Percentiles rank a stretch among this genome's conserved stretches.
These are phyloP conservation scores for Corynespora cassiicola DNA, from an alignment of 2,329 filamentous ascomycete genomes.

Conservation along the genomic window DNA sequence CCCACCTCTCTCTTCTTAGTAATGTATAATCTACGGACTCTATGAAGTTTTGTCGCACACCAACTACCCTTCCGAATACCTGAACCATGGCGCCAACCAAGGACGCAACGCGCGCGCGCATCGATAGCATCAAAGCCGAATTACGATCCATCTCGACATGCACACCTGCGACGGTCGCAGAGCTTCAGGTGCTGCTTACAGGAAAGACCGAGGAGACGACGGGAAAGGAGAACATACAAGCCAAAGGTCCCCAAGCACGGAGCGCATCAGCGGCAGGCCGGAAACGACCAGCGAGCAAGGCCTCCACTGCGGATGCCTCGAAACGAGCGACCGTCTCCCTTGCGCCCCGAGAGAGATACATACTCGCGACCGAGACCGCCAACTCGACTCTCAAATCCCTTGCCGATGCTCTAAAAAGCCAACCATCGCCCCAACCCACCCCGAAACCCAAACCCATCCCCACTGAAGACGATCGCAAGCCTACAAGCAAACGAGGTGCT, in stretches of 20 bases:
- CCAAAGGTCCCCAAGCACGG: constrained; percentile 30
- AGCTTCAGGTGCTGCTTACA: constrained; percentile 55
- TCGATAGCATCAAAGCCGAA: constrained; percentile 56
- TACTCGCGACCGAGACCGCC: constrained; percentile 75
- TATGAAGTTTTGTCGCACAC: constrained; percentile 19
- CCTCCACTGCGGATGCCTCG: constrained; percentile 41
- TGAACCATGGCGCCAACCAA: constrained; percentile 35
- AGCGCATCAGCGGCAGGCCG: constrained; percentile 31
- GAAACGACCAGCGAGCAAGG: constrained; percentile 34
- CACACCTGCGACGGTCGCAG: constrained; percentile 52
- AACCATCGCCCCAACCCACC: constrained; percentile 23
- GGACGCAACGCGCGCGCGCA: constrained; percentile 50
- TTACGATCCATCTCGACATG: constrained; percentile 57
- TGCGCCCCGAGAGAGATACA: constrained; percentile 66
- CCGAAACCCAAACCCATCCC: constrained; percentile 27
- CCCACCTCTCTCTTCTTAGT: constrained; percentile 25
- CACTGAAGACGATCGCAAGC: constrained; percentile 32
- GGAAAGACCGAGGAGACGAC: constrained; percentile 38
- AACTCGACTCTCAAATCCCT: constrained; percentile 74
- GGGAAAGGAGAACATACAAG: constrained; percentile 39
- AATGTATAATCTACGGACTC: constrained; percentile 35
- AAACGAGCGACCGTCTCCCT: constrained; percentile 48
- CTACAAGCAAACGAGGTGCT: constrained; percentile 21
- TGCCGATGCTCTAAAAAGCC: constrained; percentile 67
- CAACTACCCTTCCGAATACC: background rate